Conservation (phyloP, 176 grass and related monocot species). For the Bolboschoenus planiculmis region DNA sequence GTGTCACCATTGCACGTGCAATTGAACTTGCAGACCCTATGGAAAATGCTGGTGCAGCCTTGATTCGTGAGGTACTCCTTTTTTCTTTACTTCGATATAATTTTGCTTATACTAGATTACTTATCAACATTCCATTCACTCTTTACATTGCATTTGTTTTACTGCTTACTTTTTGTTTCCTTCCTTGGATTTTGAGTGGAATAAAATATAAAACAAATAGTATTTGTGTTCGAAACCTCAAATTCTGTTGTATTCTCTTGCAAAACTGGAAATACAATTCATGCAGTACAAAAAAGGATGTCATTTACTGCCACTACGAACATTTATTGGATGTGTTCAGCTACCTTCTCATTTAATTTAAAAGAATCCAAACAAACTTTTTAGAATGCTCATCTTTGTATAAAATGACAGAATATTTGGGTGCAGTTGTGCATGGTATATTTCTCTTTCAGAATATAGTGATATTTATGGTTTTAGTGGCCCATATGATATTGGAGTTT, state of each 20-base stretch:
- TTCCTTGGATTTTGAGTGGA: not conserved
- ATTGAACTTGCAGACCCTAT: conserved; percentile 91
- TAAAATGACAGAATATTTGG: not conserved
- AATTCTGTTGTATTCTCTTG: not conserved
- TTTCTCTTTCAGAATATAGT: too few species aligned
- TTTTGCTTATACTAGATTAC: not conserved
- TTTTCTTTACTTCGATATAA: not conserved
- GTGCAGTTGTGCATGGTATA: too few species aligned
- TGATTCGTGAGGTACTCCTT: conserved; percentile 71
- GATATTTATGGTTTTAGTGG: not conserved
- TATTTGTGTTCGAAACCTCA: not conserved
- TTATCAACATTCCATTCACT: not conserved
- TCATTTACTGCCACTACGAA: too few species aligned
- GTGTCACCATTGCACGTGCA: conserved; percentile 77
- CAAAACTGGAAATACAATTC: not conserved
- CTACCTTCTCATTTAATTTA: too few species aligned
- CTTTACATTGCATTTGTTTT: not conserved
- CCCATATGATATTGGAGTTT: not conserved
- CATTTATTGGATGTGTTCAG: too few species aligned
- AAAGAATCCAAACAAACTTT: too few species aligned
- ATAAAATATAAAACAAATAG: not conserved
- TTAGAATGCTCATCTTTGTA: not conserved
- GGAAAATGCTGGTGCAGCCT: conserved; percentile 82
- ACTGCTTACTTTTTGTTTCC: too few species aligned
- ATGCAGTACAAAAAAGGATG: not conserved